Evolutionary conservation across 495 filamentous ascomycete genomes (phyloP).

Genomic region (Rusavskia elegans): DNA sequence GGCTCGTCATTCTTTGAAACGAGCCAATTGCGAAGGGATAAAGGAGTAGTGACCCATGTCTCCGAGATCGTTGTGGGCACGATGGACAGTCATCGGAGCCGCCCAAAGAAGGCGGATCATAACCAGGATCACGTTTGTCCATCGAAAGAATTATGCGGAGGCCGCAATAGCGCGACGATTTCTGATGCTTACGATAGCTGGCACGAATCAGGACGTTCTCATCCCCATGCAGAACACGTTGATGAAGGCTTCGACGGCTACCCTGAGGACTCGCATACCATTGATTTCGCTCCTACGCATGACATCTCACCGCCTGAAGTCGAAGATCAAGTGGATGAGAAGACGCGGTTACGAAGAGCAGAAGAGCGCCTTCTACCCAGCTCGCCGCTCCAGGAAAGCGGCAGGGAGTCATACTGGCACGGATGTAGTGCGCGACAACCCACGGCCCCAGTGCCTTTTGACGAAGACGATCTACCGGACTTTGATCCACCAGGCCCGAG

Average conservation of each 20-base stretch:
- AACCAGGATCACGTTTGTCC: neutral
- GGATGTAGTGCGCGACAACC: constrained; percentile 14
- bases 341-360: constrained; percentile 47
- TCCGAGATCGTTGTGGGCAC: constrained; percentile 87
- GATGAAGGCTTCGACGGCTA: neutral
- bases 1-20: constrained; percentile 77
- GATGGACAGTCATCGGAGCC: constrained; percentile 51
- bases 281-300: neutral
- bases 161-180: constrained; percentile 21
- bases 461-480: constrained; percentile 8
- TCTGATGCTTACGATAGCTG: neutral
- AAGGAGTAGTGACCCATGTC: constrained; percentile 65
- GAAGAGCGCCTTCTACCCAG: constrained; percentile 59
- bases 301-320: constrained; percentile 38
- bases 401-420: constrained; percentile 31
- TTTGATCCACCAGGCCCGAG: neutral
- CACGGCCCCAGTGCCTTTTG: constrained; percentile 32
- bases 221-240: neutral
- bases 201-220: neutral
- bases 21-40: constrained; percentile 67
- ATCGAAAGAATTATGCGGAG: constrained; percentile 8
- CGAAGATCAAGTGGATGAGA: constrained; percentile 47
- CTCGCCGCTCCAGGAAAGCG: constrained; percentile 34
- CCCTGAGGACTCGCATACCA: neutral
- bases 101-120: constrained; percentile 29